Evolutionary conservation across 768 basidiomycete genomes (phyloP).

Genomic region (Mycena epipterygia): DNA sequence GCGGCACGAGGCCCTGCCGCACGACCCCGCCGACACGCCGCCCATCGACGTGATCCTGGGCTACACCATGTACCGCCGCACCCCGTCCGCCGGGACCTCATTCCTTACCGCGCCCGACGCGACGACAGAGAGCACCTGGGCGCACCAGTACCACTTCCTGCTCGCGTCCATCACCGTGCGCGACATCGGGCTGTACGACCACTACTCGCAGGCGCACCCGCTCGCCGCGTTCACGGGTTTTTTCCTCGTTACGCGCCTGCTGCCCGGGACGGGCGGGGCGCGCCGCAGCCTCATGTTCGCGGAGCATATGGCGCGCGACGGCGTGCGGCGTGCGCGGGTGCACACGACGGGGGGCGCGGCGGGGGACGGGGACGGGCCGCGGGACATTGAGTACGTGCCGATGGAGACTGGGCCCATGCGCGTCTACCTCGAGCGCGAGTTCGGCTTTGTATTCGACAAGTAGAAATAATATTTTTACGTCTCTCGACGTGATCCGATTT

Average conservation of each 20-base stretch:
- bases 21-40: slow-evolving; percentile 30
- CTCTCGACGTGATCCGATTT: background rate
- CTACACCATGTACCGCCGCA: slow-evolving; percentile 34
- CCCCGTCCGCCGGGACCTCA: background rate
- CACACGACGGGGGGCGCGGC: slow-evolving; percentile 66
- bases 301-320: slow-evolving; percentile 34
- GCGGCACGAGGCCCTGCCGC: slow-evolving; percentile 29
- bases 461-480: background rate
- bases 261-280: slow-evolving; percentile 36
- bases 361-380: slow-evolving; percentile 9
- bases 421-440: slow-evolving; percentile 29
- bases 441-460: slow-evolving; percentile 32
- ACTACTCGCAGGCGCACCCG: slow-evolving; percentile 34
- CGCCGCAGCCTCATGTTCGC: slow-evolving; percentile 34
- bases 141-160: slow-evolving; percentile 35
- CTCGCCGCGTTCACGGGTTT: slow-evolving; percentile 37
- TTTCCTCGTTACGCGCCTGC: slow-evolving; percentile 34
- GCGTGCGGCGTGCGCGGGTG: slow-evolving; percentile 53
- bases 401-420: slow-evolving; percentile 37
- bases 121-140: slow-evolving; percentile 15
- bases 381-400: slow-evolving; percentile 29
- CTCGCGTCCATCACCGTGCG: slow-evolving; percentile 34
- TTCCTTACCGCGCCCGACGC: slow-evolving; percentile 12
- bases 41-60: slow-evolving; percentile 34
- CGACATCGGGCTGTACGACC: slow-evolving; percentile 36